Percentiles rank a stretch among this genome's conserved stretches.
Evolutionary conservation across 176 grass and related monocot species (phyloP).

Genomic region (Luzula sylvatica): DNA sequence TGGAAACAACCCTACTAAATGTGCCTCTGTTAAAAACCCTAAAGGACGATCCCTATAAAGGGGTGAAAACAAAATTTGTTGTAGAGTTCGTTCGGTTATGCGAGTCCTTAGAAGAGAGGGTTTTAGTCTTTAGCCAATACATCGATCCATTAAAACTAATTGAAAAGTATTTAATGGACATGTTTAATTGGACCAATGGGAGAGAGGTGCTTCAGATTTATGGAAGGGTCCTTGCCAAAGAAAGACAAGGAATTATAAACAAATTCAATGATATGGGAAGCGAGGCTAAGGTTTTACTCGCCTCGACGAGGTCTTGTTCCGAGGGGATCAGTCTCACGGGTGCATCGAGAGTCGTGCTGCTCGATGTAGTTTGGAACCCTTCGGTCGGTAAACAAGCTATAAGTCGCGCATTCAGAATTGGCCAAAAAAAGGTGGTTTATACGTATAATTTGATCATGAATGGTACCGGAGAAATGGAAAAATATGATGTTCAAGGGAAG

Average conservation of each 20-base stretch:
- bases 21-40: constrained; percentile 30
- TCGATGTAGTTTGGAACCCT: constrained; percentile 96
- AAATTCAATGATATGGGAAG: constrained; percentile 63
- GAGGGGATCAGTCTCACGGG: constrained; percentile 76
- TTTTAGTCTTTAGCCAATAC: constrained; percentile 79
- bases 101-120: constrained; percentile 36
- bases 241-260: constrained; percentile 40
- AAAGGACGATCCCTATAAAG: constrained; percentile 27
- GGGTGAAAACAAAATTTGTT: constrained; percentile 75
- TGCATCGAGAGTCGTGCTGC: constrained; percentile 74
- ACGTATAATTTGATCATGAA: constrained; percentile 65
- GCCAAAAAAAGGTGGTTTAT: constrained; percentile 68
- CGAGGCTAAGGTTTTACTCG: constrained; percentile 66
- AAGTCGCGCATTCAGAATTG: constrained; percentile 70
- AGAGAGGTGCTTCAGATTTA: constrained; percentile 55
- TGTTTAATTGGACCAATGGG: constrained; percentile 48
- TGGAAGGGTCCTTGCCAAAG: constrained; percentile 24
- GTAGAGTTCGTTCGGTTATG: constrained; percentile 52
- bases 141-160: constrained; percentile 50
- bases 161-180: constrained; percentile 40
- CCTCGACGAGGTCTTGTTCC: constrained; percentile 63
- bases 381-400: constrained; percentile 69
- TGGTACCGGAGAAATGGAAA: constrained; percentile 62
- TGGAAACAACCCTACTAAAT: constrained; percentile 30
- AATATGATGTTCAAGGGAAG: constrained; percentile 49